Conservation (phyloP, 345 rosid genomes). For the Erucastrum elatum region DNA sequence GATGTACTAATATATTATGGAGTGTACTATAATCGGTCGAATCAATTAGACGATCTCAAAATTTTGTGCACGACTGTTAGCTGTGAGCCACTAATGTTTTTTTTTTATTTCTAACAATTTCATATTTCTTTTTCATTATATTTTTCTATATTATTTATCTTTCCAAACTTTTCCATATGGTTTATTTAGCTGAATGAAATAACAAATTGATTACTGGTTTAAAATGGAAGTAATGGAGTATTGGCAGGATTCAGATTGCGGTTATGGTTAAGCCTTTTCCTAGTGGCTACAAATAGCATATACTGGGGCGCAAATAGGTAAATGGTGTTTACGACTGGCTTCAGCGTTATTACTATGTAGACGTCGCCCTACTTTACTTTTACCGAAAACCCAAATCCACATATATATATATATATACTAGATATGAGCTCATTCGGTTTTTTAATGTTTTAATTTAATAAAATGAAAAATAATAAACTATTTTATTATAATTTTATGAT, state of each 20-base stretch:
- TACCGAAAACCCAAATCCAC: no score
- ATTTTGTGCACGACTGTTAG: slow-evolving; percentile 27
- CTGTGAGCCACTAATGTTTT: slow-evolving; percentile 22
- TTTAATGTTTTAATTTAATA: no score
- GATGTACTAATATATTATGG: neutral
- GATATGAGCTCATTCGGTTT: no score
- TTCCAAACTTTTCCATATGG: neutral
- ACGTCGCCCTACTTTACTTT: no score
- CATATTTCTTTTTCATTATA: slow-evolving; percentile 10
- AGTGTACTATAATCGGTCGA: slow-evolving; percentile 40
- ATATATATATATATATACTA: no score
- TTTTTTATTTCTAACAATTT: slow-evolving; percentile 5
- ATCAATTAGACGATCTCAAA: slow-evolving; percentile 34
- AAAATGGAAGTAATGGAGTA: neutral
- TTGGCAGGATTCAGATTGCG: neutral
- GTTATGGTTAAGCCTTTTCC: neutral
- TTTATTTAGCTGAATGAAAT: slow-evolving; percentile 1
- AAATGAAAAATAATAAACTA: no score
- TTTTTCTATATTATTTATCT: neutral
- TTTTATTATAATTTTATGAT: no score
- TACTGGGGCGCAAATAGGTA: neutral
- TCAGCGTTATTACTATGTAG: no score
- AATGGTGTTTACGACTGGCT: slow-evolving; percentile 1
- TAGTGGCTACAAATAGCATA: neutral
- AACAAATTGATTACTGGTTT: neutral